Evolutionary conservation across 1,284 basidiomycete species (phyloP), one percentile per base, ranked within the genome.

Genomic region (Moesziomyces antarcticus): DNA sequence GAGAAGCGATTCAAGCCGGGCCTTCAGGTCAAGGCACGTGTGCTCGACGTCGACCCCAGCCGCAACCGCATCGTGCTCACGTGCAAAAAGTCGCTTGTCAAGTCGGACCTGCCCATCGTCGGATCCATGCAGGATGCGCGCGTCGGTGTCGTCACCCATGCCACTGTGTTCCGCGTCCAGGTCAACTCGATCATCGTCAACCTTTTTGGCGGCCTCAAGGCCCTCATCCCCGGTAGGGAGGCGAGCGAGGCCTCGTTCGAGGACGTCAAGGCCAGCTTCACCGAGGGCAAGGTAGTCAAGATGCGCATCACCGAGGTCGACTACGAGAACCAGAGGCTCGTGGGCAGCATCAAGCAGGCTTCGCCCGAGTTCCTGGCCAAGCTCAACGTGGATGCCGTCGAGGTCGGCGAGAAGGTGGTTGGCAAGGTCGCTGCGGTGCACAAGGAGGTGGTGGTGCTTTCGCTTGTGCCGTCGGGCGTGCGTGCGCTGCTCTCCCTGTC

Each of bases 71-170:
- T 99, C 55, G 89, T 89, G 5, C 86, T 99, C 40, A 98, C 97
- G 0, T 90, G 95, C 42, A 98, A 99, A 86, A 96, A 94, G 87
- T 90, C 92, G 4, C 87, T 99, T 16, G 85, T 99, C 45, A 91
- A 94, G 41, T 93, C 94, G 0, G 84, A 85, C 18, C 85, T 94
- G 13, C 79, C 81, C 42, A 65, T 82, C 47, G 65, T 82, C 9
- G 90, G 92, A 0, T 87, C 93, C 45, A 84, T 97, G 45, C 85
- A 90, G 1, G 87, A 86, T 18, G 91, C 90, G 30, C 87, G 88
- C 75, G 86, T 89, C 10, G 95, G 94, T 14, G 84, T 89, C 54
- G 86, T 97, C 21, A 89, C 92, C 0, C 90, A 94, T 80, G 96
- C 91, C 3, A 92, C 94, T 7, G 88, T 99, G 37, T 91, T 73